Conservation (phyloP, 495 filamentous ascomycete species). For the Saxophila tyrrhenica region DNA sequence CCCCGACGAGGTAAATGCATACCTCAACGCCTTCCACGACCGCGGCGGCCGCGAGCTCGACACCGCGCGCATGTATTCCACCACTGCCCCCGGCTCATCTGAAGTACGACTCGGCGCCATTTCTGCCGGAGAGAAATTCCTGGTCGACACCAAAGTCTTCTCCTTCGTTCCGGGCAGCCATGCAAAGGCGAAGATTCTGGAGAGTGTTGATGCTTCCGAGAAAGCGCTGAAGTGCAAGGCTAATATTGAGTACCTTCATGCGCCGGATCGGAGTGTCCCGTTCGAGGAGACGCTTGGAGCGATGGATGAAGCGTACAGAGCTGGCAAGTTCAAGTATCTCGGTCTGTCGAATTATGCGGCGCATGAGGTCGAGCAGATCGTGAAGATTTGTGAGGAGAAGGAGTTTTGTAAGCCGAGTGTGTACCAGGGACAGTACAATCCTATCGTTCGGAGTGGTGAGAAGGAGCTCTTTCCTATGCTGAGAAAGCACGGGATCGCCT, state of each 20-base stretch:
- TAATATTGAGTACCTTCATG: neutral
- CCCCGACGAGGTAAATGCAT: neutral
- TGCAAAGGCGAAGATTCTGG: neutral
- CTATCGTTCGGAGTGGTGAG: conserved; percentile 42
- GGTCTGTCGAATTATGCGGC: conserved; percentile 40
- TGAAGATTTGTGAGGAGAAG: conserved; percentile 34
- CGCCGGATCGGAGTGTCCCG: conserved; percentile 31
- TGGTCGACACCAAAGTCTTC: neutral
- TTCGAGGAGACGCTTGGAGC: conserved; percentile 37
- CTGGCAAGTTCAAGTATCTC: conserved; percentile 37
- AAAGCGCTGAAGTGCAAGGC: neutral
- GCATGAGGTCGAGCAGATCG: conserved; percentile 38
- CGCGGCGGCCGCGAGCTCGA: neutral
- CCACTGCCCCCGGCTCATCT: neutral
- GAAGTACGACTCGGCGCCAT: neutral
- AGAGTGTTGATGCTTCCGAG: neutral
- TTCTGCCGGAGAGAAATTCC: neutral
- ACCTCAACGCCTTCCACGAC: neutral
- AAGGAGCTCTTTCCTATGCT: conserved; percentile 39
- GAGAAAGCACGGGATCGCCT: conserved; percentile 37
- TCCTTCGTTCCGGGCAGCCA: neutral
- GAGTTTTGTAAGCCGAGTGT: conserved; percentile 49
- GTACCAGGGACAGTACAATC: conserved; percentile 54
- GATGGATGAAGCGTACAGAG: conserved; percentile 35
- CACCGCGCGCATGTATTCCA: neutral